Conservation (phyloP, 331 rosid species). For the Ulmus americana region DNA sequence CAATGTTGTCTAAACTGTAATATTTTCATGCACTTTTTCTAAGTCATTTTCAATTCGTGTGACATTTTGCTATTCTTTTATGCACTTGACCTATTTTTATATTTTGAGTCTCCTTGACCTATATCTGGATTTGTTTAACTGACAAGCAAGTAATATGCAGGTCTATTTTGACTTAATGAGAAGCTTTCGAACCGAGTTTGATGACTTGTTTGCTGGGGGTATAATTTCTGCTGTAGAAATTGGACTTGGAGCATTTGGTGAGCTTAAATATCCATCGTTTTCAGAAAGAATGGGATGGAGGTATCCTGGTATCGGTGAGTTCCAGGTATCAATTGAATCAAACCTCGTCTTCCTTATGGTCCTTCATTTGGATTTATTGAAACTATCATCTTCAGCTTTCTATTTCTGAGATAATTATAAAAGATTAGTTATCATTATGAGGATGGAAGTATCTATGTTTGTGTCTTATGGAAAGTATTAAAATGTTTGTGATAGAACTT, state of each 20-base stretch:
- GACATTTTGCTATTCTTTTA: background rate
- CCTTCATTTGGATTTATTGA: background rate
- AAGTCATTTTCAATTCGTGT: background rate
- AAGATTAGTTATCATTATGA: background rate
- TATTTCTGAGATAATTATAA: background rate
- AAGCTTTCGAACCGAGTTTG: constrained; percentile 91
- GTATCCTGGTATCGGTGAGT: constrained; percentile 98
- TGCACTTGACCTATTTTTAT: constrained; percentile 8
- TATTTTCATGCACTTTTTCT: background rate
- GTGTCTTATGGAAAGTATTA: background rate
- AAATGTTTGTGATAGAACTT: background rate
- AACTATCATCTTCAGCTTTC: background rate
- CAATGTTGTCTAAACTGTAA: constrained; percentile 12
- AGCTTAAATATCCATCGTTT: constrained; percentile 89
- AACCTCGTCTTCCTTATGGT: background rate
- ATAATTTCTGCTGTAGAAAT: constrained; percentile 70
- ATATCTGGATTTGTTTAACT: constrained; percentile 9
- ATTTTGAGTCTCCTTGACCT: background rate
- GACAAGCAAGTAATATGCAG: constrained; percentile 39
- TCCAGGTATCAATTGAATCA: constrained; percentile 72
- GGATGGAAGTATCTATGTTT: background rate
- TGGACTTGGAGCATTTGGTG: constrained; percentile 93
- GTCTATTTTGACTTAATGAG: constrained; percentile 96
- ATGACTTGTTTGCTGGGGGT: constrained; percentile 76
- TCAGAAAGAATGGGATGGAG: constrained; percentile 94